Base-by-base conservation (phyloP, 2,329 filamentous ascomycete species). In the Talaromyces pinophilus region DNA sequence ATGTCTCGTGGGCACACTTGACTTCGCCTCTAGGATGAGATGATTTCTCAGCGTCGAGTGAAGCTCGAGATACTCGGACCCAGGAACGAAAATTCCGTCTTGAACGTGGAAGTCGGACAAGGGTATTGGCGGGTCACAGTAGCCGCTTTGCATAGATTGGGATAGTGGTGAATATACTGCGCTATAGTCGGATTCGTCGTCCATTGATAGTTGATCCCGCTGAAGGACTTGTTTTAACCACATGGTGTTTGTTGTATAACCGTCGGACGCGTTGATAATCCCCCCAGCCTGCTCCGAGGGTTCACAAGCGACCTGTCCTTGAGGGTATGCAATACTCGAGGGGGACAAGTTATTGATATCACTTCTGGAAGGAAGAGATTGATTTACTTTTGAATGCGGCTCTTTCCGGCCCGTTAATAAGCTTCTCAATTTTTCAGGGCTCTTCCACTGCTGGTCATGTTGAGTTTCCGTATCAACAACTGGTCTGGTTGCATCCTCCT, bases 31-130 rank as follows among this genome's bases (percentile, higher is more conserved):
- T 52, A 62, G 46, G 19, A 62, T 62, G 17, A 62, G 60, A 19
- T 62, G 60, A 19, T 62, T 62, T 25, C 60, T 62, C 46, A 62
- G 38, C 3, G 60, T 62, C 2, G 60, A 62, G 28, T 62, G 60
- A 25, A 62, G 48, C 30, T 62, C 44, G 10, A 62, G 60, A 11
- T 62, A 62, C 46, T 62, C 60, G 5, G 60, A 62, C 2, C 60
- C 60, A 2, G 60, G 60, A 13, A 62, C 30, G 33, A 62, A 62
- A 7, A 62, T 62, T 15, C 60, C 44, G 11, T 62, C 60, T 3
- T 62, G 44, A 17, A 50, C 30, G 30, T 52, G 60, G 17, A 62
- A 35, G 8, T 62, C 60, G 13, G 60, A 30, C 6, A 52, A 25
- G 13, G 60, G 46, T 22, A 50, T 38, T 22, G 42, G 13, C 11